Evolutionary conservation across 2,329 filamentous ascomycete species (phyloP).

Genomic region (Epichloe sp.): DNA sequence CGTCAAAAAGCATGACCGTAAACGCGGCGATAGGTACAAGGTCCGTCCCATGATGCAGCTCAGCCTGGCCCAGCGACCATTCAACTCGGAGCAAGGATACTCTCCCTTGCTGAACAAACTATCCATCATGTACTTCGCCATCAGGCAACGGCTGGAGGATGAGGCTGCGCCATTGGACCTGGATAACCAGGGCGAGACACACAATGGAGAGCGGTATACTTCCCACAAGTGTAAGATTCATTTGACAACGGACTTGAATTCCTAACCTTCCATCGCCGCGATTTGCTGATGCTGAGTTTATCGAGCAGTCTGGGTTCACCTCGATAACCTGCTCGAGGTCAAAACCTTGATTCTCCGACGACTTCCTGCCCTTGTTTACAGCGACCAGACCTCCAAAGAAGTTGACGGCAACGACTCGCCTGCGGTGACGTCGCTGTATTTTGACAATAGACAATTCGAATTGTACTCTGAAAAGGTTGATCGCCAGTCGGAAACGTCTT

Average conservation of each 20-base stretch:
- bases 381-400: conserved; percentile 71
- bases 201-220: conserved; percentile 60
- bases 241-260: no score
- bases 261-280: neutral
- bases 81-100: conserved; percentile 86
- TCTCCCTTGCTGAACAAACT: conserved; percentile 84
- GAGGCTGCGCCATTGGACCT: conserved; percentile 27
- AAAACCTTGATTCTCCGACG: conserved; percentile 90
- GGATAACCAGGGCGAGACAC: conserved; percentile 40
- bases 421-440: conserved; percentile 89
- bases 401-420: conserved; percentile 73
- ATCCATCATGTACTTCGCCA: conserved; percentile 91
- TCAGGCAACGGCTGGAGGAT: conserved; percentile 71
- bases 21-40: conserved; percentile 73
- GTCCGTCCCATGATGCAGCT: conserved; percentile 87
- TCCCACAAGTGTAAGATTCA: conserved; percentile 65
- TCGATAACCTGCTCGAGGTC: conserved; percentile 89
- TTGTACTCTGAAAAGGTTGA: conserved; percentile 80
- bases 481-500: conserved; percentile 60
- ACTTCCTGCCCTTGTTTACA: conserved; percentile 85
- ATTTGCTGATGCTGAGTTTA: conserved; percentile 16
- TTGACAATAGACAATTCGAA: conserved; percentile 76
- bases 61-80: conserved; percentile 72
- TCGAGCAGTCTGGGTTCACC: conserved; percentile 76
- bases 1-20: conserved; percentile 96